A percentile compares a stretch with the other conserved stretches of the same genome.
Conservation (phyloP, 2,329 filamentous ascomycete species). For the Alternaria postmessia region DNA sequence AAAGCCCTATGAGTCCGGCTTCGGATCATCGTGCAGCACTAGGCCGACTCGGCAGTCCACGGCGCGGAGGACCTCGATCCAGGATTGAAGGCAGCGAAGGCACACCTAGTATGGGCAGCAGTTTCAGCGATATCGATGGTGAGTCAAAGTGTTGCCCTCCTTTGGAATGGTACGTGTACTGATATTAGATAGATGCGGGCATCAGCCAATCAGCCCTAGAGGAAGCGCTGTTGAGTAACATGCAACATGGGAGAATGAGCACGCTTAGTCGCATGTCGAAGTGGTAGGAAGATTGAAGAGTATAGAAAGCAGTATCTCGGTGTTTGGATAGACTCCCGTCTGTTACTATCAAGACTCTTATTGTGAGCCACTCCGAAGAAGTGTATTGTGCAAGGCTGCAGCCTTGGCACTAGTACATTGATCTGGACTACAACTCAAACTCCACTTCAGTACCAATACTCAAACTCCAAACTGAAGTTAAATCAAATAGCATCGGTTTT, state of each 20-base stretch:
- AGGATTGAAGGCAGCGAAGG: slow-evolving; percentile 46
- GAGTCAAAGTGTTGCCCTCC: slow-evolving; percentile 22
- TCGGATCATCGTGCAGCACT: slow-evolving; percentile 68
- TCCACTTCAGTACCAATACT: not conserved
- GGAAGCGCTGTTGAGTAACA: slow-evolving; percentile 77
- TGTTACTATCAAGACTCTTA: not conserved
- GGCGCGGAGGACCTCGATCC: slow-evolving; percentile 41
- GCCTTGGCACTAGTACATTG: slow-evolving; percentile 10
- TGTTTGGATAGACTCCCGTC: not conserved
- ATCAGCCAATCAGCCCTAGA: slow-evolving; percentile 83
- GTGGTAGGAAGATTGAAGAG: slow-evolving; percentile 55
- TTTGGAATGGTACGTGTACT: slow-evolving; percentile 12
- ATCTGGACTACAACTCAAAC: not conserved
- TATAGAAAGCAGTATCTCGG: not conserved
- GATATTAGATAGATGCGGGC: slow-evolving; percentile 68
- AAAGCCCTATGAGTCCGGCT: slow-evolving; percentile 43
- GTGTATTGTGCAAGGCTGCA: slow-evolving; percentile 4
- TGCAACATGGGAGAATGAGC: slow-evolving; percentile 73
- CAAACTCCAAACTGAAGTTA: not conserved
- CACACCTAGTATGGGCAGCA: slow-evolving; percentile 67
- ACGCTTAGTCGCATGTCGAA: slow-evolving; percentile 70
- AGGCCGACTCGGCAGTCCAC: slow-evolving; percentile 62
- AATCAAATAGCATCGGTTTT: not conserved
- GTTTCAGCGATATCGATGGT: slow-evolving; percentile 86
- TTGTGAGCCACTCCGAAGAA: not conserved